Base-by-base conservation (phyloP, 257 asterid genomes). In the Nicotiana noctiflora region DNA sequence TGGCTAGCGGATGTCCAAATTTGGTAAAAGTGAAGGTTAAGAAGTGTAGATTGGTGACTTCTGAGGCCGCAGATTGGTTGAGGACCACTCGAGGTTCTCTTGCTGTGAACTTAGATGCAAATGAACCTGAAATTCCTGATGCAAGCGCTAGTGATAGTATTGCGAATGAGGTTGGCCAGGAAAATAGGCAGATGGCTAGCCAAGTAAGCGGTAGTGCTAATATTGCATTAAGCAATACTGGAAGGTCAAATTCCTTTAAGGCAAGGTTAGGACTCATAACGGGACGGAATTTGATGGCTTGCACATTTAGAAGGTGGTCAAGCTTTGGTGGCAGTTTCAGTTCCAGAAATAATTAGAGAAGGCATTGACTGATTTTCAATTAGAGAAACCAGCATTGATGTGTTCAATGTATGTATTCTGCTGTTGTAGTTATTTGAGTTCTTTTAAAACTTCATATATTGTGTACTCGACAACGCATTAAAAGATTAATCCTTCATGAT, bases 1-100 rank as follows among this genome's bases (percentile, higher is more conserved):
- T 95, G 80, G 99, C 97, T 1, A 64, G 86, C 25, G 99, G 99
- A 17, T 95, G 98, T 31, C 99, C 99, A 55, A 95, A 92, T 86
- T 80, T 95, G 85, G 95, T 93, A 75, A 95, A 95, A 90, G 93
- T 95, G 64, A 95, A 95, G 92, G 93, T 95, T 21, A 95, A 92
- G 91, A 95, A 93, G 87, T 95, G 99, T 84, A 88, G 91, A 79
- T 93, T 90, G 49, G 98, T 95, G 79, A 95, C 98, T 11, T 64
- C 91, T 27, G 95, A 87, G 80, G 94, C 91, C 21, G 99, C 93
- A 0, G 95, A 91, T 70, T 89, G 92, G 95, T 81, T 95, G 93
- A 90, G 97, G 86, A 91, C 95, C 0, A 84, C 89, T 72, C 82
- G 97, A 65, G 94, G 57, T 8, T 85, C 90, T 13, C 87, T 94